A percentile compares a stretch with the other conserved stretches of the same genome.
Conservation (phyloP, 805 yeast genomes). For the Henningerozyma blattae region DNA sequence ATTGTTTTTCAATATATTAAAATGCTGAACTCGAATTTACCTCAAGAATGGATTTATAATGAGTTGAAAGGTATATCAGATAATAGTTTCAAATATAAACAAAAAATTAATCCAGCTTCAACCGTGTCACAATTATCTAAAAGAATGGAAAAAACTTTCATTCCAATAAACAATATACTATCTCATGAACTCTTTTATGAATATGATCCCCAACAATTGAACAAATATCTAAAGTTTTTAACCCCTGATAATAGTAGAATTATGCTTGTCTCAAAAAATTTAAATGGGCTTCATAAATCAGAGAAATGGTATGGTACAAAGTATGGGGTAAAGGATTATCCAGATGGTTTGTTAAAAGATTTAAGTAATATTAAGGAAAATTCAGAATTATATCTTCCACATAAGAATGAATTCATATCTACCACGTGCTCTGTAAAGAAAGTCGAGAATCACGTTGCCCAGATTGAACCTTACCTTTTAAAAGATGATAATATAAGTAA, state of each 20-base stretch:
- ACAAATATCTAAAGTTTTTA: constrained; percentile 37
- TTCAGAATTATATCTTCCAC: constrained; percentile 45
- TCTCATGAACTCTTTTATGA: constrained; percentile 43
- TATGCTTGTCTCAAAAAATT: constrained; percentile 39
- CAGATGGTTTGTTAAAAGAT: constrained; percentile 25
- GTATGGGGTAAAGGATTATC: constrained; percentile 41
- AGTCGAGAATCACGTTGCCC: constrained; percentile 19
- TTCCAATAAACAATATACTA: constrained; percentile 57
- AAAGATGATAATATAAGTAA: constrained; percentile 36
- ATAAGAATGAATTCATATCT: constrained; percentile 72
- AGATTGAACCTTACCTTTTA: constrained; percentile 51
- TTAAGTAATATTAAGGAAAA: constrained; percentile 24
- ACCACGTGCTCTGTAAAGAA: constrained; percentile 55
- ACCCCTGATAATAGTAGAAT: constrained; percentile 49
- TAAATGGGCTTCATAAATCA: constrained; percentile 33
- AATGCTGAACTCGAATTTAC: constrained; percentile 43
- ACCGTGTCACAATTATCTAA: constrained; percentile 64
- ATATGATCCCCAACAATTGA: constrained; percentile 44
- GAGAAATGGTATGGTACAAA: constrained; percentile 93
- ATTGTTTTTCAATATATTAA: constrained; percentile 63
- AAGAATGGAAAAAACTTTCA: constrained; percentile 39
- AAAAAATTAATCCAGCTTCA: constrained; percentile 57
- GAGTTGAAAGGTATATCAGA: constrained; percentile 61
- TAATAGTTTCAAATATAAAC: constrained; percentile 67
- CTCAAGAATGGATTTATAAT: constrained; percentile 66